Evolutionary conservation across 83 land plant genomes (phyloP).

Genomic region (Picea engelmannii): DNA sequence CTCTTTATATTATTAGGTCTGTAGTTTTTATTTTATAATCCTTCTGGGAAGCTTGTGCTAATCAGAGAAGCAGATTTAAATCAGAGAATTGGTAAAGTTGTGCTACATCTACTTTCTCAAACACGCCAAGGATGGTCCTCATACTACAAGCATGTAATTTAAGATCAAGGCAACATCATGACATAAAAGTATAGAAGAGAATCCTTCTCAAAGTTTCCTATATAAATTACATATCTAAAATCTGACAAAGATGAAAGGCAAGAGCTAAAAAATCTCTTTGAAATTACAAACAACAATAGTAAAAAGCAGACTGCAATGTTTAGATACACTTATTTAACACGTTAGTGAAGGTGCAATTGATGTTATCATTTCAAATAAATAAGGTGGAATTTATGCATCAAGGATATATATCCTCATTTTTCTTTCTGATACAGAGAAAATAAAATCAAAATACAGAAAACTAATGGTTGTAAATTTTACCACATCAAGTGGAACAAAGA

Average conservation of each 20-base stretch:
- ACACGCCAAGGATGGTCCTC: too few species aligned
- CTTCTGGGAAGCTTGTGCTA: too few species aligned
- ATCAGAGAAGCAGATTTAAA: too few species aligned
- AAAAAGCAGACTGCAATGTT: not conserved
- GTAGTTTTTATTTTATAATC: too few species aligned
- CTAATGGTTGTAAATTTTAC: slow-evolving; percentile 26
- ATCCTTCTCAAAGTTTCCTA: not conserved
- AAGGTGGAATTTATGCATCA: not conserved
- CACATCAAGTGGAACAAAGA: slow-evolving; percentile 97
- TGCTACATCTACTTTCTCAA: too few species aligned
- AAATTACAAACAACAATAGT: not conserved
- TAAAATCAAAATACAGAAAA: not conserved
- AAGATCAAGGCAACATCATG: too few species aligned
- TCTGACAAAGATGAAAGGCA: not conserved
- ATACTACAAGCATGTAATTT: too few species aligned
- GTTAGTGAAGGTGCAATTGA: not conserved
- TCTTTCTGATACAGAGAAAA: not conserved
- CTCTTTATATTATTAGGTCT: too few species aligned
- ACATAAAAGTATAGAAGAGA: not conserved
- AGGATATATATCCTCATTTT: not conserved
- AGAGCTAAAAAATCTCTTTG: not conserved
- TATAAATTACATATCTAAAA: not conserved
- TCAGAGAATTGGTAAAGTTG: too few species aligned
- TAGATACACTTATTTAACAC: not conserved
- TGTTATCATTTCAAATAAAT: not conserved